phyloP scores from a whole-genome alignment of 805 yeast genomes.

The Starmera pachycereana region DNA sequence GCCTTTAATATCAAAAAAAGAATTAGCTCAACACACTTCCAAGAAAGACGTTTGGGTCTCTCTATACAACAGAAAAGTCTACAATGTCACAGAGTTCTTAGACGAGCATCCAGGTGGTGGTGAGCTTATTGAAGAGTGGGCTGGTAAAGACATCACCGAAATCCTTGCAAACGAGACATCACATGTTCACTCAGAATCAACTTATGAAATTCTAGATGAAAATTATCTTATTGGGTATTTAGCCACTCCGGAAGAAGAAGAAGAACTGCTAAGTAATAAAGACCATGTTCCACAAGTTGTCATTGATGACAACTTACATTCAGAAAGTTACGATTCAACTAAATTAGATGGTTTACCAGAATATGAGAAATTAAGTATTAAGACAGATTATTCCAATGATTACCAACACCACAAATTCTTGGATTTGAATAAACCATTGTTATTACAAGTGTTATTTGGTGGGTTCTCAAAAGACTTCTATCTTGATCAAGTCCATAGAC shows the following conservation, averaged over 20 bases:
- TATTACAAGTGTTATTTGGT: constrained; percentile 69
- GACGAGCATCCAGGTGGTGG: constrained; percentile 72
- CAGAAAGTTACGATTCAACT: constrained; percentile 36
- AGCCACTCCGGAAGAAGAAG: constrained; percentile 73
- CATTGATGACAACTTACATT: constrained; percentile 32
- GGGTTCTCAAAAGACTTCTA: constrained; percentile 81
- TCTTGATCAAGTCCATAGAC: constrained; percentile 93
- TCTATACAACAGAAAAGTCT: constrained; percentile 67
- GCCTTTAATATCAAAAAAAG: constrained; percentile 49
- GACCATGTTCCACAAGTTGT: constrained; percentile 44
- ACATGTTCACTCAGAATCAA: constrained; percentile 77
- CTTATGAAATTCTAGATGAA: constrained; percentile 80
- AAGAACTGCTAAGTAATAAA: constrained; percentile 53
- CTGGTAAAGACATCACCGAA: constrained; percentile 76
- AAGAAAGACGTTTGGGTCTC: constrained; percentile 69
- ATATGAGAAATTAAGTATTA: constrained; percentile 60
- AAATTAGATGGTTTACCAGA: constrained; percentile 58
- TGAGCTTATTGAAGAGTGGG: constrained; percentile 68
- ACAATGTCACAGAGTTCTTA: constrained; percentile 59
- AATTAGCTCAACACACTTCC: constrained; percentile 43
- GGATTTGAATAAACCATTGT: constrained; percentile 73
- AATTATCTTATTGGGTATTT: constrained; percentile 70
- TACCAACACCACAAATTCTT: constrained; percentile 70
- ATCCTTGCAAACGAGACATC: constrained; percentile 63
- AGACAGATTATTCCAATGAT: constrained; percentile 71